Percentiles rank a stretch among this genome's conserved stretches.
Conservation (phyloP, 192 early-diverging fungal species). For the Dispira simplex region DNA sequence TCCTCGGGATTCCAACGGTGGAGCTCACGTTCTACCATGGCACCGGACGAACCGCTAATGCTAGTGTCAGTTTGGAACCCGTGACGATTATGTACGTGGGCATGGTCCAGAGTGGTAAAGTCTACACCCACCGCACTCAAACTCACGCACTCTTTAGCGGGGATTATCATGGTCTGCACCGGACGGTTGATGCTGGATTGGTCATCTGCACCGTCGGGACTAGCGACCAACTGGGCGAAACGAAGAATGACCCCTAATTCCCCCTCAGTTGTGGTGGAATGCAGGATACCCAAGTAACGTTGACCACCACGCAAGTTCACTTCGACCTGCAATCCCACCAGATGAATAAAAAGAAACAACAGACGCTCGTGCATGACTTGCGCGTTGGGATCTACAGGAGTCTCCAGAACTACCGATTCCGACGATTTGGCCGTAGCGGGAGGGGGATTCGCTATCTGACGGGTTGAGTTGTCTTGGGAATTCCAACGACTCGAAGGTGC, state of each 20-base stretch:
- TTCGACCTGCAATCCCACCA: conserved; percentile 47
- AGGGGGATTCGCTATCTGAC: too few relatives aligned
- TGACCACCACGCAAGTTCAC: conserved; percentile 38
- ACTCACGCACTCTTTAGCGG: conserved; percentile 45
- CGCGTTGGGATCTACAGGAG: too few relatives aligned
- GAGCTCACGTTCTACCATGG: conserved; percentile 62
- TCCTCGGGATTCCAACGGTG: conserved; percentile 74
- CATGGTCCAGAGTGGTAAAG: conserved; percentile 29
- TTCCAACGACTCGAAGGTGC: too few relatives aligned
- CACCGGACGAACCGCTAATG: conserved; percentile 51
- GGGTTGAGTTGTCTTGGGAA: too few relatives aligned
- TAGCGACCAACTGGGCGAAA: conserved; percentile 25
- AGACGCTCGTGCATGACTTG: conserved; percentile 33
- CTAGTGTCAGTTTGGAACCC: conserved; percentile 80
- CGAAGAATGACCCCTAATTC: conserved; percentile 51
- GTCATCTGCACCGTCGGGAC: conserved; percentile 12
- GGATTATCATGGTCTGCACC: conserved; percentile 38
- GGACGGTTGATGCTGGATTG: conserved; percentile 18
- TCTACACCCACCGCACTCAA: conserved; percentile 36
- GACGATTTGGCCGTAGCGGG: too few relatives aligned
- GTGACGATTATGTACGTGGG: conserved; percentile 30
- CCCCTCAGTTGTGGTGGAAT: conserved; percentile 34
- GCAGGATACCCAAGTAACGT: conserved; percentile 53
- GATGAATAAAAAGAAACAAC: conserved; percentile 42
- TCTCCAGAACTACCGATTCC: too few relatives aligned